A percentile compares a stretch with the other conserved stretches of the same genome.
phyloP scores from a whole-genome alignment of 192 early-diverging fungal genomes.

The Podochytrium sp. region DNA sequence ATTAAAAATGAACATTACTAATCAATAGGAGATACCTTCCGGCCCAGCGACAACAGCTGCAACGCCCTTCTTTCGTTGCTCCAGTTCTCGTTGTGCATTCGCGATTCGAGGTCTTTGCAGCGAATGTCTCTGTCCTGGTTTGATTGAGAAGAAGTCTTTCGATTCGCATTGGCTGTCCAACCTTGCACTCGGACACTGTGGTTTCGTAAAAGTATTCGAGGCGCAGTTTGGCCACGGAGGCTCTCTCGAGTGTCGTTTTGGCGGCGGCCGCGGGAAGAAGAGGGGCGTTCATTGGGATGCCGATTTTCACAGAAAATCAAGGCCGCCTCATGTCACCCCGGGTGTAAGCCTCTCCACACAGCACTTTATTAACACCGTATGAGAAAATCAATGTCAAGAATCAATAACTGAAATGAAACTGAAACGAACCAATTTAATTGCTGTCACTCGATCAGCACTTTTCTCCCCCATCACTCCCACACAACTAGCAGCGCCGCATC shows the following conservation, averaged over 20 bases:
- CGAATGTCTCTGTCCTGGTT: constrained; percentile 43
- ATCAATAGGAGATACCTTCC: constrained; percentile 50
- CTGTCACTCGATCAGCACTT: no score
- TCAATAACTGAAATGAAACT: no score
- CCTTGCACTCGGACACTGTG: constrained; percentile 80
- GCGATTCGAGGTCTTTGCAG: constrained; percentile 79
- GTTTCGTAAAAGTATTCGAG: constrained; percentile 93
- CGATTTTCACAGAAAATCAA: no score
- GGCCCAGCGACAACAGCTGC: constrained; percentile 75
- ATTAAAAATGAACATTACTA: background rate
- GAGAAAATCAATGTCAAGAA: no score
- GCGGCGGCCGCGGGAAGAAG: no score
- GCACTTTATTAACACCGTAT: no score
- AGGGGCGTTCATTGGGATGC: no score
- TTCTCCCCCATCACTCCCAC: no score
- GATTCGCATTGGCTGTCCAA: background rate
- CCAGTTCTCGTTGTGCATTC: constrained; percentile 72
- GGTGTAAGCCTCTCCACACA: no score
- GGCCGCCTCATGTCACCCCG: no score
- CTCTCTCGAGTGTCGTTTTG: constrained; percentile 80
- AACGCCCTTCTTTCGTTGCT: constrained; percentile 88
- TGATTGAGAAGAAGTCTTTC: background rate
- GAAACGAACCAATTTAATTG: no score
- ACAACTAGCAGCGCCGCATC: no score
- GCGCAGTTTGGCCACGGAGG: constrained; percentile 86